Conservation (phyloP, 768 basidiomycete genomes). For the Suillus weaverae region DNA sequence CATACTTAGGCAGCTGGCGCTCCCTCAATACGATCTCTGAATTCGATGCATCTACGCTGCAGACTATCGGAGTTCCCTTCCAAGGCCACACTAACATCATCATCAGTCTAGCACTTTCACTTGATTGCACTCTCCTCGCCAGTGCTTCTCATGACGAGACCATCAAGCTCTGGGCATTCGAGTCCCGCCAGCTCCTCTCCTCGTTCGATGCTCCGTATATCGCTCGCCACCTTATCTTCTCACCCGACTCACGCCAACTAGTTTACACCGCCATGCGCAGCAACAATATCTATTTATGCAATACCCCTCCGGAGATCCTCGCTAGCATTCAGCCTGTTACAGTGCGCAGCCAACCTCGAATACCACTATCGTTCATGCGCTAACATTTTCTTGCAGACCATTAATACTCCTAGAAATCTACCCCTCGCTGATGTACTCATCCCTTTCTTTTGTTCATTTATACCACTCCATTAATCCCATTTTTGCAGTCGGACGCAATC, state of each 20-base stretch:
- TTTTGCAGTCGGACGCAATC: neutral
- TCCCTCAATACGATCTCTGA: neutral
- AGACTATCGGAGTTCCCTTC: neutral
- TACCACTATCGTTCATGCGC: too few relatives aligned
- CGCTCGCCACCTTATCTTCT: neutral
- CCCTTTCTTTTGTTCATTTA: neutral
- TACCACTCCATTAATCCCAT: neutral
- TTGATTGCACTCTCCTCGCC: slow-evolving; percentile 3
- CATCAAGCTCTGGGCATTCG: slow-evolving; percentile 13
- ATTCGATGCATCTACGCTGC: neutral
- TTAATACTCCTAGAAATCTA: neutral
- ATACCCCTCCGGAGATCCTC: neutral
- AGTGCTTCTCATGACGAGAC: slow-evolving; percentile 12
- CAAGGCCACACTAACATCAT: neutral
- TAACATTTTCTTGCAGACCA: neutral
- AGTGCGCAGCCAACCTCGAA: too few relatives aligned
- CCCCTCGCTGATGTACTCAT: neutral
- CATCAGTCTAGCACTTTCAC: neutral
- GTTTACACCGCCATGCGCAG: neutral
- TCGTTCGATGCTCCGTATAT: neutral
- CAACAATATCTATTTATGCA: neutral
- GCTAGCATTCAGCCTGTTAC: too few relatives aligned
- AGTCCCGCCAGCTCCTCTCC: neutral
- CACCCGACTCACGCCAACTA: neutral
- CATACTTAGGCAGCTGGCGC: too few relatives aligned